Base-by-base conservation (phyloP, 257 asterid species). In the Schizonepeta tenuifolia region DNA sequence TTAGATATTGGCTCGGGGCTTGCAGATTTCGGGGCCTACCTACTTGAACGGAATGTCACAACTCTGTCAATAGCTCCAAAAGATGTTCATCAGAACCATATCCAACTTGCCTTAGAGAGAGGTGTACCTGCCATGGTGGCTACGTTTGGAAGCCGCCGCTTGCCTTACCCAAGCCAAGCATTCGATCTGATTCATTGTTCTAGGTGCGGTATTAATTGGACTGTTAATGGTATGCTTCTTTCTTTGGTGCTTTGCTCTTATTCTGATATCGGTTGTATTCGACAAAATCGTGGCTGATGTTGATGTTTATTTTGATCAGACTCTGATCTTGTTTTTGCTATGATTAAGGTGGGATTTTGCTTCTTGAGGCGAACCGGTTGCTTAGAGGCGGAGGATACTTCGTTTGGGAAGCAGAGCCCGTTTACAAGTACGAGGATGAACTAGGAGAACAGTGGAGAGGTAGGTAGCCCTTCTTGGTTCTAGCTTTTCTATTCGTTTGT, bases 321-420 rank as follows among this genome's bases (percentile, higher is more conserved):
- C 53, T 55, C n/a, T 44, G 49, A 44, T 69, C 10, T 43, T 44
- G 31, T 65, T 58, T 57, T 65, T 57, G 26, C 57, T 63, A 43
- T 59, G 62, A 56, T 73, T 81, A 76, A 86, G 95, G 73, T 71
- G 95, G 95, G 55, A 71, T 84, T 79, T 76, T 85, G 75, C 90
- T 86, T 66, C 86, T 88, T 15, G 92, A 88, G 87, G 87, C 83
- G 12, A 88, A 88, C 81, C 84, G 92, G 80, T 58, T 88, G 21
- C 87, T 88, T n/a, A 78, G 95, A 72, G 92, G 81, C 26, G 95
- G 95, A 73, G 90, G 90, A 70, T 80, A 73, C 85, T 88, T 86
- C 62, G 77, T 85, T 47, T 79, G 81, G 92, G 80, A 77, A 33
- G 79, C 80, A 55, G 76, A 49, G 77, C 71, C 81, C 21, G 71